These are phyloP conservation scores for Leccinum pellstonianum DNA, from an alignment of 768 basidiomycete genomes.

Conservation along the genomic window DNA sequence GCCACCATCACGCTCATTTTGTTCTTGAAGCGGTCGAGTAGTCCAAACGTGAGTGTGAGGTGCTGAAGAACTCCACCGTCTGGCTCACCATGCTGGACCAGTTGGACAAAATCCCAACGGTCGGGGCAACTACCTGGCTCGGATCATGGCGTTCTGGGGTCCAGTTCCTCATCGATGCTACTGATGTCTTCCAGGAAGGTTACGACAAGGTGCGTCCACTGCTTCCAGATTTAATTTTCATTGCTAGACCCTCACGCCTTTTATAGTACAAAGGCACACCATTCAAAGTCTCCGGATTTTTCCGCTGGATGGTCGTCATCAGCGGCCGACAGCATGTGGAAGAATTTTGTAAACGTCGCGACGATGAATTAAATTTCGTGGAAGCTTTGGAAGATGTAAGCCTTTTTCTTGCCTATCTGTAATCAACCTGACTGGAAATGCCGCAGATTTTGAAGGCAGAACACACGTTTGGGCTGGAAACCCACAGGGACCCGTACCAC, in stretches of 20 bases:
- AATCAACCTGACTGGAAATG: not conserved
- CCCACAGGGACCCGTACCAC: slow-evolving; percentile 34
- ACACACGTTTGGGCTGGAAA: slow-evolving; percentile 37
- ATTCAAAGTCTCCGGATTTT: slow-evolving; percentile 33
- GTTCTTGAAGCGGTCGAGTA: not conserved
- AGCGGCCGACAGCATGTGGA: slow-evolving; percentile 34
- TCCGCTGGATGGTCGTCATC: slow-evolving; percentile 41
- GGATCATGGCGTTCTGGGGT: slow-evolving; percentile 30
- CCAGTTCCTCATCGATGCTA: slow-evolving; percentile 18
- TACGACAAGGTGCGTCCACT: slow-evolving; percentile 28
- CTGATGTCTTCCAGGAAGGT: slow-evolving; percentile 32
- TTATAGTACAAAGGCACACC: slow-evolving; percentile 28
- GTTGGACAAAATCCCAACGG: slow-evolving; percentile 33
- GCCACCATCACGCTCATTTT: not conserved
- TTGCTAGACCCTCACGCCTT: not conserved
- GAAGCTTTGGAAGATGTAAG: slow-evolving; percentile 20
- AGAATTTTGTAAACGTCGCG: slow-evolving; percentile 40
- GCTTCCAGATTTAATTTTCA: too few relatives aligned
- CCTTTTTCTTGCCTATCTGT: not conserved
- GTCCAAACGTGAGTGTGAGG: slow-evolving; percentile 3
- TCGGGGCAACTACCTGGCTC: slow-evolving; percentile 27
- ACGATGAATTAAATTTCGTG: slow-evolving; percentile 38
- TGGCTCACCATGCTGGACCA: not conserved
- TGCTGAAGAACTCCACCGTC: not conserved
- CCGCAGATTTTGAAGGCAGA: slow-evolving; percentile 36